phyloP scores from a whole-genome alignment of 163 green algal species.

The Smithsoniella earleae region DNA sequence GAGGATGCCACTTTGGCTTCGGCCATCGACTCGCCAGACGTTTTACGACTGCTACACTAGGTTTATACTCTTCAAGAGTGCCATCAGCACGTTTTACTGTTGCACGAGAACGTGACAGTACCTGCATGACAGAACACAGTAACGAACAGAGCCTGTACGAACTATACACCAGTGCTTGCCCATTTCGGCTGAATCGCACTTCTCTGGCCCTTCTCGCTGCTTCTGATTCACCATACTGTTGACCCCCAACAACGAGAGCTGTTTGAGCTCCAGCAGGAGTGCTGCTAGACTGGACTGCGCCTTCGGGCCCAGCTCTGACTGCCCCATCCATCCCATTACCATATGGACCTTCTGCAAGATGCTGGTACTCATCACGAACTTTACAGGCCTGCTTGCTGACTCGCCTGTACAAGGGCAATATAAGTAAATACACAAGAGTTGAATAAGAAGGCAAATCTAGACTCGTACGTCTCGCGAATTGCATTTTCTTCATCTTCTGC shows the following conservation, averaged over 20 bases:
- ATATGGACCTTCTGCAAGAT: slow-evolving; percentile 26
- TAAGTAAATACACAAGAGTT: background rate
- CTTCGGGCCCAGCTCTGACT: slow-evolving; percentile 15
- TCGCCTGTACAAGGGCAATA: background rate
- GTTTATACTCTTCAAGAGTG: slow-evolving; percentile 46
- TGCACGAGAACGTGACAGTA: slow-evolving; percentile 20
- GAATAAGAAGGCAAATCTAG: background rate
- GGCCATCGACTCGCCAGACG: slow-evolving; percentile 85
- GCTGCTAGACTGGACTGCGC: slow-evolving; percentile 1
- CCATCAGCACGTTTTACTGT: slow-evolving; percentile 23
- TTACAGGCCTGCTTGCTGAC: background rate
- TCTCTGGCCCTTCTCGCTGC: no score
- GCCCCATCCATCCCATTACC: slow-evolving; percentile 20
- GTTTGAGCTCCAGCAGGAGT: no score
- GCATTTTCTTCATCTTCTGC: slow-evolving; percentile 13
- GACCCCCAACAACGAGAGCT: no score
- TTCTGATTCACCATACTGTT: no score
- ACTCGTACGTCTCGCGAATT: slow-evolving; percentile 2
- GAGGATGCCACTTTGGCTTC: slow-evolving; percentile 81
- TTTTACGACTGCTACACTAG: slow-evolving; percentile 58
- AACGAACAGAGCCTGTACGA: no score
- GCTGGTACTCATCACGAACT: slow-evolving; percentile 22
- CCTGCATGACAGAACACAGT: background rate
- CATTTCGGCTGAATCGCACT: no score
- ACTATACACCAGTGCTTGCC: no score